These are phyloP conservation scores for Salvia splendens DNA, from an alignment of 257 asterid genomes.

Conservation along the genomic window DNA sequence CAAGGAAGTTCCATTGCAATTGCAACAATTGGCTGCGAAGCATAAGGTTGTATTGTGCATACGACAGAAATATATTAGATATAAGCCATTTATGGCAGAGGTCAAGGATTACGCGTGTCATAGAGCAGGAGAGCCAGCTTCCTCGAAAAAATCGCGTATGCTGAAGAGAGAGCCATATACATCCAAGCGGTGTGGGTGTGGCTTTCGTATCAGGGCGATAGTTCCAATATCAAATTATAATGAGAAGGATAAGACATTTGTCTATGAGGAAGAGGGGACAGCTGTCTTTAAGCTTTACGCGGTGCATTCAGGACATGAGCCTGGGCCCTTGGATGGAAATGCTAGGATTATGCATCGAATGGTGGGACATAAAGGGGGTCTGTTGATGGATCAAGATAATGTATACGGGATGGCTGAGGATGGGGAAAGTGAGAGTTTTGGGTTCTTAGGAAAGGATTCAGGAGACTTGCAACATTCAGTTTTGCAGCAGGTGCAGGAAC, in stretches of 20 bases:
- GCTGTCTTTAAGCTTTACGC: constrained; percentile 95
- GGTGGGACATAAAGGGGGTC: constrained; percentile 90
- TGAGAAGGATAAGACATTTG: constrained; percentile 91
- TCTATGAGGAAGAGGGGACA: constrained; percentile 93
- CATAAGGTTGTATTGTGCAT: constrained; percentile 94
- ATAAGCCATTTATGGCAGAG: constrained; percentile 98
- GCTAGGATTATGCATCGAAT: constrained; percentile 96
- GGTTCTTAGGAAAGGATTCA: constrained; percentile 60
- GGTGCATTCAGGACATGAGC: constrained; percentile 95
- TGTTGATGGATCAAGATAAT: constrained; percentile 76
- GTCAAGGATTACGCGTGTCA: constrained; percentile 98
- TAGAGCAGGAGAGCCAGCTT: constrained; percentile 93
- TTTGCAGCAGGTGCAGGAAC: constrained; percentile 77
- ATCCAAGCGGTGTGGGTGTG: constrained; percentile 95
- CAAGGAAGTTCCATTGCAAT: constrained; percentile 79
- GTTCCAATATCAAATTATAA: constrained; percentile 91
- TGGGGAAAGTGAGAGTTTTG: constrained; percentile 71
- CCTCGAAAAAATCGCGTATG: constrained; percentile 67
- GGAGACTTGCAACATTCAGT: constrained; percentile 66
- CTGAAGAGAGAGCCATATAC: constrained; percentile 85
- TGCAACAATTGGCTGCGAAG: constrained; percentile 86
- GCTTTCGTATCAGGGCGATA: constrained; percentile 87
- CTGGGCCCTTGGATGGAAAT: constrained; percentile 93
- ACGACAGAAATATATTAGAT: constrained; percentile 88
- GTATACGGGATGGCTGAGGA: constrained; percentile 79